A percentile compares a stretch with the other conserved stretches of the same genome.
Conservation (phyloP, 108 stramenopile genomes). For the Skeletonema potamos region DNA sequence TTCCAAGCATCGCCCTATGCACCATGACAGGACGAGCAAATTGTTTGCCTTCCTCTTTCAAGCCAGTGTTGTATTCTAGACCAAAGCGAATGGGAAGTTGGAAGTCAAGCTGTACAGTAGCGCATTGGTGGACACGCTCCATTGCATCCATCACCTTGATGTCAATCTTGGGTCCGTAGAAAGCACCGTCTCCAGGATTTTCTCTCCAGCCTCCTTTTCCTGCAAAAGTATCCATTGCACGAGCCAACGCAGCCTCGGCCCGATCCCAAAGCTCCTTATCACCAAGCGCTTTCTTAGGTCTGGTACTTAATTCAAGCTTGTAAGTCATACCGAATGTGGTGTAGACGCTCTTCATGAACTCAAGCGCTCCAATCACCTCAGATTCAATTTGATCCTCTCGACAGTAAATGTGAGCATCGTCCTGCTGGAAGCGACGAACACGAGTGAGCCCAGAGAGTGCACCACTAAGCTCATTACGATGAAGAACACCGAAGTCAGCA, state of each 20-base stretch:
- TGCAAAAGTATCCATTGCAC: slow-evolving; percentile 93
- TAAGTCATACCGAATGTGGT: slow-evolving; percentile 98
- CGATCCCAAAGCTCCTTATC: slow-evolving; percentile 93
- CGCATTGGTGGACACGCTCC: slow-evolving; percentile 99
- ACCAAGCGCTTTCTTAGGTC: slow-evolving; percentile 98
- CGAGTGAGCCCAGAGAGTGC: slow-evolving; percentile 98
- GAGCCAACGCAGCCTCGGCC: slow-evolving; percentile 89
- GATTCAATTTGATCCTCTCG: slow-evolving; percentile 95
- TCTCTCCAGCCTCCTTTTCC: slow-evolving; percentile 94
- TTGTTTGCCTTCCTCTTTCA: slow-evolving; percentile 80
- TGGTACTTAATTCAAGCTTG: slow-evolving; percentile 97
- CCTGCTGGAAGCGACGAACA: slow-evolving; percentile 99
- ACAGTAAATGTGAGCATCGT: slow-evolving; percentile 99
- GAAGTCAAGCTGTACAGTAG: slow-evolving; percentile 99
- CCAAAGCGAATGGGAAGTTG: slow-evolving; percentile 99
- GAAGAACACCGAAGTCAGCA: slow-evolving; percentile 99
- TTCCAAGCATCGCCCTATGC: slow-evolving; percentile 99
- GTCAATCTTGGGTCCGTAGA: slow-evolving; percentile 99
- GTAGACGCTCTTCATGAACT: slow-evolving; percentile 98
- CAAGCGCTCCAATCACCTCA: slow-evolving; percentile 91
- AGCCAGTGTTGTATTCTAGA: slow-evolving; percentile 87
- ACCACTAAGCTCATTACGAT: slow-evolving; percentile 96
- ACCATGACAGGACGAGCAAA: slow-evolving; percentile 97
- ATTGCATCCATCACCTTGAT: slow-evolving; percentile 99
- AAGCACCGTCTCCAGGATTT: slow-evolving; percentile 99